These are phyloP conservation scores for Chlorencoelia australis DNA, from an alignment of 2,329 filamentous ascomycete genomes.

Conservation along the genomic window DNA sequence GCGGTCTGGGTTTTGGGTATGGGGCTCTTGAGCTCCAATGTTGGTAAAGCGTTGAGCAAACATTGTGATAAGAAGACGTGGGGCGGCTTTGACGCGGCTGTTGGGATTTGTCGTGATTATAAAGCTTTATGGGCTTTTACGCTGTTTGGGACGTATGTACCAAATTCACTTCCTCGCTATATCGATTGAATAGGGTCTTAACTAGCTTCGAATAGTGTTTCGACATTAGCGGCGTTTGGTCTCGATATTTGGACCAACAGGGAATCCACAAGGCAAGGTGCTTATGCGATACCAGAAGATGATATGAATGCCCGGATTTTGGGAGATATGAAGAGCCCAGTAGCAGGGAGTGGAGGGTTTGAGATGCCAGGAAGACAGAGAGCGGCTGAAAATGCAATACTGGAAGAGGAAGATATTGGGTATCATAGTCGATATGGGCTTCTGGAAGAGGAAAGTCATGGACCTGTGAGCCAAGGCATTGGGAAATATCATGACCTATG, in stretches of 20 bases:
- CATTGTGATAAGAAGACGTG: conserved; percentile 16
- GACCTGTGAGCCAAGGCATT: neutral
- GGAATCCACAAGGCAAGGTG: conserved; percentile 12
- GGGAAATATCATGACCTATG: no score
- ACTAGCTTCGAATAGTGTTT: conserved; percentile 9
- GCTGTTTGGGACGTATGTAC: conserved; percentile 19
- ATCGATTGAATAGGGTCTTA: neutral
- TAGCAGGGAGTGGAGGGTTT: conserved; percentile 11
- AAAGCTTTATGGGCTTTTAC: conserved; percentile 24
- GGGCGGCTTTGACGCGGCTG: conserved; percentile 15
- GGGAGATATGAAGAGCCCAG: conserved; percentile 13
- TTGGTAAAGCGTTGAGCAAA: conserved; percentile 21
- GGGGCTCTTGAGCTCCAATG: conserved; percentile 19
- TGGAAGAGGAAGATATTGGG: conserved; percentile 16
- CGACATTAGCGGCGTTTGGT: conserved; percentile 17
- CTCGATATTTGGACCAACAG: conserved; percentile 19
- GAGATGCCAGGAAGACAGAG: conserved; percentile 11
- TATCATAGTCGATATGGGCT: conserved; percentile 22
- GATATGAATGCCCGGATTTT: conserved; percentile 14
- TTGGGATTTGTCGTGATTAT: conserved; percentile 22
- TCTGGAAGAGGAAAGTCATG: conserved; percentile 7
- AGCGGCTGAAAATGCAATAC: neutral
- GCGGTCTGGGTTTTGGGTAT: conserved; percentile 21
- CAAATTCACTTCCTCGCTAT: neutral
- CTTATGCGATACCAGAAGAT: conserved; percentile 21